Evolutionary conservation across 768 basidiomycete genomes (phyloP), one percentile per base, ranked within the genome.

Genomic region (Mycena rosella): DNA sequence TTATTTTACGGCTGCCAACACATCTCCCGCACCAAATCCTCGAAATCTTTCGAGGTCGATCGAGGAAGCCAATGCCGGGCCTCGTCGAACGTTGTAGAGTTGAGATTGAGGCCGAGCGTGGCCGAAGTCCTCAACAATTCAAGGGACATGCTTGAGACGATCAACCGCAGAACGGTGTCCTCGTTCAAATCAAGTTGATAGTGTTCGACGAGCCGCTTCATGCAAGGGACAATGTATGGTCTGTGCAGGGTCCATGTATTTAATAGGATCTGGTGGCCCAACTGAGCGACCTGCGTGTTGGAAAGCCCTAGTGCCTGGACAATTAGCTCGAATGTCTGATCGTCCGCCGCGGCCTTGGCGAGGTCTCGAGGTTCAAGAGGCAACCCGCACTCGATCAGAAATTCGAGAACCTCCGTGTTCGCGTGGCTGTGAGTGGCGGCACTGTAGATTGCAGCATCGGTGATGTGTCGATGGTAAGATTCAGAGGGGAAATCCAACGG

Each of bases 171-270:
- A 49, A 49, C 47, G 13, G 5, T n/a, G 11, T 49, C 47, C 47
- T 24, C n/a, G n/a, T 49, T 49, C 47, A 49, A 10, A 49, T 49
- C 47, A 49, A 49, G 47, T 49, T 49, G 47, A 49, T 49, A 15
- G 14, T 49, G 47, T 24, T 49, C 47, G n/a, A 49, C 47, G n/a
- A 49, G 47, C 13, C 47, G 47, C 47, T 49, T 49, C n/a, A 49
- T 15, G 47, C 11, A 49, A 5, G 47, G 47, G n/a, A n/a, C 47
- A n/a, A n/a, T 24, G n/a, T 11, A 3, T 49, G 13, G 47, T 49
- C 47, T 11, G 47, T 49, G 13, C 13, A 13, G 47, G 47, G 9
- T 26, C 47, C 47, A 49, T 10, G 47, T 49, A n/a, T n/a, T n/a
- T 3, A 49, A 49, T 49, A 49, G 24, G n/a, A 49, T 49, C 47